Evolutionary conservation across 208 protist species (phyloP), one percentile per base, ranked within the genome.

Genomic region (Wallacemonas sp.): DNA sequence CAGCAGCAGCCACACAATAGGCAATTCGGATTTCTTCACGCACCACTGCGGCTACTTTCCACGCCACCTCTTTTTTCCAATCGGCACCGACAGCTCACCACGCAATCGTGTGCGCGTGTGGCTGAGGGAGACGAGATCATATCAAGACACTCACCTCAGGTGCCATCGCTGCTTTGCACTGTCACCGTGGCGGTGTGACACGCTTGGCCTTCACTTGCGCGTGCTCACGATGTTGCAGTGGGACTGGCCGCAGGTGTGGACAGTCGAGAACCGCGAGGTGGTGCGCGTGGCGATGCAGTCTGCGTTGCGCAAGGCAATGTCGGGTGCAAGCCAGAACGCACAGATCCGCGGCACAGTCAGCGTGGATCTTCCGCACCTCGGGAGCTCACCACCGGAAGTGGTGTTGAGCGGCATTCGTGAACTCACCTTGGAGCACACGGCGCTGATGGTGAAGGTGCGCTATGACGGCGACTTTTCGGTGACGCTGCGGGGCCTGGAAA

Each of bases 401-500:
- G 50, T 78, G 33, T 74, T 95, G 15, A 90, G 73, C 36, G 81
- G 82, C 44, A 89, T 95, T 53, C 79, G 86, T 9, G 77, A 84
- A 37, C 66, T 93, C 2, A 88, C 83, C 0, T 71, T 85, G 6
- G 85, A 88, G 72, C 90, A 85, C 63, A 93, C 83, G 3, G 87
- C 87, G 13, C 66, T 95, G n/a, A 89, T 91, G 81, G 75, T 92
- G 48, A 82, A 87, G 59, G 61, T 89, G 27, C 85, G 79, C 52
- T 95, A 95, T 67, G 73, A 80, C 64, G 90, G 90, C 45, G 85
- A 95, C 61, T 89, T 85, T 37, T 64, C 73, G 3, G 77, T 95
- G 41, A 85, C 80, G 29, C 55, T 95, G 48, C 73, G 79, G 12
- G 90, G 90, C 0, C 63, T 95, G 63, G 74, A 92, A 61, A 85